These are phyloP conservation scores for Sugiyamaella lignohabitans DNA, from an alignment of 805 yeast species.

Conservation along the genomic window DNA sequence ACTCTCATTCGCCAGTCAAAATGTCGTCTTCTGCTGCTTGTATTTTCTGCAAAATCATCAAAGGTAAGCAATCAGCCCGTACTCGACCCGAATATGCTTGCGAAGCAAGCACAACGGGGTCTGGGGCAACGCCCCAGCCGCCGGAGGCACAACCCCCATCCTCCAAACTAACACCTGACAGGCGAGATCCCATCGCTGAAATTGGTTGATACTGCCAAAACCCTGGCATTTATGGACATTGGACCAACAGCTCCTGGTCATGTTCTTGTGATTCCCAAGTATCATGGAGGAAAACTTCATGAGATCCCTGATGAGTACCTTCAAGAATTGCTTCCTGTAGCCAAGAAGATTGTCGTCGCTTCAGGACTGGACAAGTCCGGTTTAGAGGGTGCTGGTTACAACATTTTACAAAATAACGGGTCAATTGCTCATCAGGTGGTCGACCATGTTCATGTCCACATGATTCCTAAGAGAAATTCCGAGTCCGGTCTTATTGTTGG, in stretches of 20 bases:
- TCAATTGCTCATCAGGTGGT: conserved; percentile 92
- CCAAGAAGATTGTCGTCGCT: conserved; percentile 75
- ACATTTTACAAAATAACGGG: conserved; percentile 88
- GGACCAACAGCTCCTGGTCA: conserved; percentile 91
- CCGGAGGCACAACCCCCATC: too few relatives aligned
- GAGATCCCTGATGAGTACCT: conserved; percentile 87
- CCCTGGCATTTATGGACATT: conserved; percentile 83
- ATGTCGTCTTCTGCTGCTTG: conserved; percentile 37
- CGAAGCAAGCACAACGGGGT: too few relatives aligned
- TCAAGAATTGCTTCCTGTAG: conserved; percentile 78
- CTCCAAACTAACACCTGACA: conserved; percentile 22
- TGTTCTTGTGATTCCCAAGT: conserved; percentile 82
- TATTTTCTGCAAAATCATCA: conserved; percentile 89
- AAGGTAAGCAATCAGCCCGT: conserved; percentile 54
- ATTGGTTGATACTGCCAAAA: conserved; percentile 72
- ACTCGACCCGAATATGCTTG: too few relatives aligned
- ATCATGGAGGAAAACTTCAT: conserved; percentile 89
- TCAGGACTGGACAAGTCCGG: conserved; percentile 51
- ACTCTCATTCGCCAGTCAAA: too few relatives aligned
- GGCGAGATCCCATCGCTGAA: conserved; percentile 95
- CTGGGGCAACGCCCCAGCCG: too few relatives aligned
- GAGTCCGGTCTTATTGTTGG: conserved; percentile 78
- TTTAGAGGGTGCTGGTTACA: conserved; percentile 65
- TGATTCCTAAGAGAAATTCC: conserved; percentile 78
- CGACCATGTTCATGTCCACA: conserved; percentile 94